These are phyloP conservation scores for Salix exigua DNA, from an alignment of 345 rosid species.

Conservation along the genomic window DNA sequence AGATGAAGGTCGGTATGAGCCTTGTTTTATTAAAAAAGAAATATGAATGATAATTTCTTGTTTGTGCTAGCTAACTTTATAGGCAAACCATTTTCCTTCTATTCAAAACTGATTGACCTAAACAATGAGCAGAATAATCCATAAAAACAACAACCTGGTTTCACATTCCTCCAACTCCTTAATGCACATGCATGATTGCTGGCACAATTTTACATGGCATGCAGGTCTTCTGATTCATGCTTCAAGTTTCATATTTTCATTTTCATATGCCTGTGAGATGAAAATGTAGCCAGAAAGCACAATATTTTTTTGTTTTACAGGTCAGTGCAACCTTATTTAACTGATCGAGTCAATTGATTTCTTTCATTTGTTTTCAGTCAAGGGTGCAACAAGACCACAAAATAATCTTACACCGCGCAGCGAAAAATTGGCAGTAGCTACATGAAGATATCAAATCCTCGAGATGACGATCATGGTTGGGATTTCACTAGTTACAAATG, in stretches of 20 bases:
- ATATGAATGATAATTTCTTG: no score
- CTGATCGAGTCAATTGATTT: not conserved
- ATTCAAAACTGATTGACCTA: no score
- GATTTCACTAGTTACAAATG: no score
- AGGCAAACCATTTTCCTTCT: no score
- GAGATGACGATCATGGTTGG: no score
- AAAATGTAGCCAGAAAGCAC: no score
- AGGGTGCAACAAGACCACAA: slow-evolving; percentile 13
- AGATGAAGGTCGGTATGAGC: slow-evolving; percentile 40
- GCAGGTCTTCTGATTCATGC: no score
- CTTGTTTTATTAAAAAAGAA: not conserved
- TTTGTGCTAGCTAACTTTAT: not conserved
- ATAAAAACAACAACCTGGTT: not conserved
- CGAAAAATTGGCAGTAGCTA: slow-evolving; percentile 21
- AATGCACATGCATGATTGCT: not conserved
- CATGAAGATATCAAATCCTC: slow-evolving; percentile 6
- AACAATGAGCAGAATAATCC: no score
- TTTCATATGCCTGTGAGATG: no score
- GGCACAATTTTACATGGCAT: no score
- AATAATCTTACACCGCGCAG: slow-evolving; percentile 12
- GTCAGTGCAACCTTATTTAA: not conserved
- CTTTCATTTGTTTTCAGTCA: slow-evolving; percentile 28
- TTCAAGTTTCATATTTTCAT: no score
- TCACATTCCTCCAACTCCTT: not conserved
- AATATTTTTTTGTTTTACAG: no score